Evolutionary conservation across 1,284 basidiomycete species (phyloP).

Genomic region (Cronartium quercuum): DNA sequence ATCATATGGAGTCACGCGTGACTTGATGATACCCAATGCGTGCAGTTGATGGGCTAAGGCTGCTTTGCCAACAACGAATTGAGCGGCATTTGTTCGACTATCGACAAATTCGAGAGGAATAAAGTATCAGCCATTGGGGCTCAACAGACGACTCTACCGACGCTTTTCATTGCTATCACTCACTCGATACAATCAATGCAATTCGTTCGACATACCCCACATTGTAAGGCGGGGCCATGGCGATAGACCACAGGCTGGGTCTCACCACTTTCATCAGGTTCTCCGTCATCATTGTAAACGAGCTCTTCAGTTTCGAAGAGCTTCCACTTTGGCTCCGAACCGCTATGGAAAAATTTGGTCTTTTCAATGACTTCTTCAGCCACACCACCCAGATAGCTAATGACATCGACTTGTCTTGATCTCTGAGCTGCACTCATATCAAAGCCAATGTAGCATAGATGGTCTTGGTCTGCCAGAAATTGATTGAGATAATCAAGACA

Average conservation of each 20-base stretch:
- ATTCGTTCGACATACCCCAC: constrained; percentile 81
- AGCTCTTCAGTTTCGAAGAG: constrained; percentile 42
- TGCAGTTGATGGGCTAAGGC: constrained; percentile 93
- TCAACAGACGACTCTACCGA: neutral
- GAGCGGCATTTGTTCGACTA: constrained; percentile 84
- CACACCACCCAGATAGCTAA: constrained; percentile 87
- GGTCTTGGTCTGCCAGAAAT: constrained; percentile 76
- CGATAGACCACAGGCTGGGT: constrained; percentile 59
- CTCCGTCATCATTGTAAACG: constrained; percentile 37
- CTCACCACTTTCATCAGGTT: constrained; percentile 65
- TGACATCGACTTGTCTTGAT: constrained; percentile 86
- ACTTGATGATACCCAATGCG: constrained; percentile 79
- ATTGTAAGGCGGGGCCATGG: constrained; percentile 59
- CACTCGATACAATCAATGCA: constrained; percentile 83
- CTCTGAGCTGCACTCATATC: constrained; percentile 77
- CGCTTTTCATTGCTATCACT: constrained; percentile 1
- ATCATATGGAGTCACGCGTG: constrained; percentile 80
- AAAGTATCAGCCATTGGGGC: neutral
- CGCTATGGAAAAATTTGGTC: constrained; percentile 85
- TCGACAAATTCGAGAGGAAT: neutral
- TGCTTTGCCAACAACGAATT: constrained; percentile 95
- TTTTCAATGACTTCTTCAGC: constrained; percentile 87
- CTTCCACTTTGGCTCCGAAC: constrained; percentile 45
- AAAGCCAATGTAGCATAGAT: constrained; percentile 89
- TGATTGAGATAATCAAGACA: constrained; percentile 93